A percentile compares a stretch with the other conserved stretches of the same genome.
These are phyloP conservation scores for Cryphonectria naterciae DNA, from an alignment of 2,329 filamentous ascomycete species.

Conservation along the genomic window DNA sequence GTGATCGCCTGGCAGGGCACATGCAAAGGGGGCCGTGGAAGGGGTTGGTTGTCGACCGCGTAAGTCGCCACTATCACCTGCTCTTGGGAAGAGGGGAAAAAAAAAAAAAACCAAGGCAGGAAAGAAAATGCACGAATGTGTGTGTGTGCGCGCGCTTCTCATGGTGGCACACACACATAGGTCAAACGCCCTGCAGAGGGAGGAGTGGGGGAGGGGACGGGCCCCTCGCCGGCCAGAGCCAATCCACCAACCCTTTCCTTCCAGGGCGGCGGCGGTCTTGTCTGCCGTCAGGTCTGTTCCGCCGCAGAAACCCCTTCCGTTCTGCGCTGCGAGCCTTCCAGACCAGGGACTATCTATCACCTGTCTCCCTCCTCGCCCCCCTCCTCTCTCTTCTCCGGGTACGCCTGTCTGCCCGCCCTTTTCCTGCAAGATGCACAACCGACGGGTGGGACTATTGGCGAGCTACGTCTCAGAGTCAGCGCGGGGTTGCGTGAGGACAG, in stretches of 20 bases:
- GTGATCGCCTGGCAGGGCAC: not conserved
- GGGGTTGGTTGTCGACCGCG: not conserved
- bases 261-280: not conserved
- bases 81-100: not conserved
- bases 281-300: not conserved
- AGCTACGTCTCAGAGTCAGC: not conserved
- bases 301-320: not conserved
- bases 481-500: not conserved
- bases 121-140: not conserved
- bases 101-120: too few relatives aligned
- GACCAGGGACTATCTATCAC: constrained; percentile 2
- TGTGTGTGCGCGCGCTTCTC: not conserved
- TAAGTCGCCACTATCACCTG: not conserved
- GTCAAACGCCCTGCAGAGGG: not conserved
- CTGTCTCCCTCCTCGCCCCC: not conserved
- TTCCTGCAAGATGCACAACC: constrained; percentile 1
- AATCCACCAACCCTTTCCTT: not conserved
- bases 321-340: not conserved
- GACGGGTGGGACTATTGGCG: not conserved
- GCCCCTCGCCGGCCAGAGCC: not conserved
- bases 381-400: not conserved
- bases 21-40: not conserved
- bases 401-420: not conserved
- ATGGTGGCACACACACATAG: not conserved
- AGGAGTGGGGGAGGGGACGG: too few relatives aligned